These are phyloP conservation scores for Pseudisothecium myosuroides DNA, from an alignment of 225 moss, liverwort and hornwort species.

Conservation along the genomic window DNA sequence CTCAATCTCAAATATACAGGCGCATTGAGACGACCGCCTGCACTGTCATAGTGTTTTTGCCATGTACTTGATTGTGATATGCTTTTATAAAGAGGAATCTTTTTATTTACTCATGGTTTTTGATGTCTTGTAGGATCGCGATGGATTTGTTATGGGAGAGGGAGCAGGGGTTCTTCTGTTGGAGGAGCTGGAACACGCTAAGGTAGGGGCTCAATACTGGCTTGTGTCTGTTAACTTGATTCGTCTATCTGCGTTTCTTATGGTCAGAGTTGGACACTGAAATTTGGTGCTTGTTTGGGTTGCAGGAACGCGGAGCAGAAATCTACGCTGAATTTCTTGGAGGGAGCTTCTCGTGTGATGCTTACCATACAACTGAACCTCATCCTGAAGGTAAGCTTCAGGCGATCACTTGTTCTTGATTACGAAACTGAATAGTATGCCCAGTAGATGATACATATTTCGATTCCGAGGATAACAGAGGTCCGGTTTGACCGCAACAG, in stretches of 20 bases:
- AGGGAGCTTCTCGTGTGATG: slow-evolving; percentile 94
- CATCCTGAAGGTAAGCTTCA: slow-evolving; percentile 63
- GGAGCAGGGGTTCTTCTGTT: slow-evolving; percentile 80
- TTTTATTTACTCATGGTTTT: neutral
- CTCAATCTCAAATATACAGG: neutral
- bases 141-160: slow-evolving; percentile 97
- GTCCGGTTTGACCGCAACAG: neutral
- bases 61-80: neutral
- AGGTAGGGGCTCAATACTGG: slow-evolving; percentile 27
- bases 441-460: neutral
- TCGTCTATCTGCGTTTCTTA: neutral
- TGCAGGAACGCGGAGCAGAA: slow-evolving; percentile 78
- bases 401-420: neutral
- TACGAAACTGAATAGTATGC: neutral
- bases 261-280: neutral
- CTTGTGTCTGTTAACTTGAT: neutral
- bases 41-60: neutral
- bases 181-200: slow-evolving; percentile 86
- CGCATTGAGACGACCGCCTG: neutral
- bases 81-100: neutral
- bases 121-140: slow-evolving; percentile 44
- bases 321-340: slow-evolving; percentile 93
- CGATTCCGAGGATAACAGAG: neutral
- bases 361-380: slow-evolving; percentile 89
- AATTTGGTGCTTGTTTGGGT: neutral